phyloP scores from a whole-genome alignment of 208 protist genomes.

The Trypanosoma conorhini region DNA sequence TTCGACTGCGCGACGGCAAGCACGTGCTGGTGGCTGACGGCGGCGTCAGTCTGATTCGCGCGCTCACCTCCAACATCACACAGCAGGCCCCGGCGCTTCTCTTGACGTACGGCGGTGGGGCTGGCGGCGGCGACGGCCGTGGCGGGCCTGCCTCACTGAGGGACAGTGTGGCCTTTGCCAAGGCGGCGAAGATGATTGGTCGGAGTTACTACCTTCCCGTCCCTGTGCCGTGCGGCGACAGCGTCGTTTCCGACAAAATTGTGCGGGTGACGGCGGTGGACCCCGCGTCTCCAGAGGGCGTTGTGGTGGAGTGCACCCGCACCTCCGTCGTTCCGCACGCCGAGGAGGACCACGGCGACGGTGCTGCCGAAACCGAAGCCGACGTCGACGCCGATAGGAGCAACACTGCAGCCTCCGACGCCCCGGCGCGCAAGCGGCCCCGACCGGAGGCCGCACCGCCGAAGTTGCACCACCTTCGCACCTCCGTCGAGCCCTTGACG shows the following conservation, averaged over 20 bases:
- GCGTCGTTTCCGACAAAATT: constrained; percentile 60
- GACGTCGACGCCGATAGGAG: neutral
- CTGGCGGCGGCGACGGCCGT: neutral
- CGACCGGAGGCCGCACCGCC: constrained; percentile 4
- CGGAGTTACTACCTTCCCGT: constrained; percentile 61
- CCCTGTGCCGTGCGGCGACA: constrained; percentile 51
- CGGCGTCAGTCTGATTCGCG: constrained; percentile 77
- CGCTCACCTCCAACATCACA: constrained; percentile 53
- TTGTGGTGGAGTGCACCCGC: constrained; percentile 54
- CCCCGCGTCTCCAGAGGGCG: constrained; percentile 43
- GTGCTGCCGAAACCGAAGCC: neutral
- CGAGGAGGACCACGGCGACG: neutral
- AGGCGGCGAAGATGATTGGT: constrained; percentile 48
- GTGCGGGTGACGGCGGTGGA: constrained; percentile 62
- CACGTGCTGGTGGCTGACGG: constrained; percentile 88
- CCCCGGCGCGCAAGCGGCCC: constrained; percentile 1
- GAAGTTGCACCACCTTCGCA: constrained; percentile 27
- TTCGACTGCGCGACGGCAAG: constrained; percentile 69
- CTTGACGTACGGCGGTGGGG: constrained; percentile 19
- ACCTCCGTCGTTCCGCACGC: constrained; percentile 3
- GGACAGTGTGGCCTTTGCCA: constrained; percentile 40
- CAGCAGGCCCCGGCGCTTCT: constrained; percentile 20
- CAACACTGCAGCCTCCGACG: neutral
- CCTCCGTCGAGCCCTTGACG: constrained; percentile 19
- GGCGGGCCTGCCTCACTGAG: neutral